Conservation (phyloP, 2,329 filamentous ascomycete species). For the Pseudogymnoascus sp. region DNA sequence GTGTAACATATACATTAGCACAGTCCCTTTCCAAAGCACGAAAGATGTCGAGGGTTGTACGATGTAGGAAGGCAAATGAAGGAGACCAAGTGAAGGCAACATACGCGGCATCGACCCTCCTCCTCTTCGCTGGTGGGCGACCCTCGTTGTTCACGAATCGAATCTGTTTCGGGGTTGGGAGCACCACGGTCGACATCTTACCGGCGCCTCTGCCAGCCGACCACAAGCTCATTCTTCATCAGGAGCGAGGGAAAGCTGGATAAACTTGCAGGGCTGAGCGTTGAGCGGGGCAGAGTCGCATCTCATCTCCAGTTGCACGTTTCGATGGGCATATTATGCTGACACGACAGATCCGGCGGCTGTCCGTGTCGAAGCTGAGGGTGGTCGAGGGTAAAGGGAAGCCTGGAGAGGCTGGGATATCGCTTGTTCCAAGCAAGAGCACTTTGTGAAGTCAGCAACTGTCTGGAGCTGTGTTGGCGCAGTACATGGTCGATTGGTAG, state of each 20-base stretch:
- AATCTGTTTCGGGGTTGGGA: conserved; percentile 47
- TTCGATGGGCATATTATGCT: conserved; percentile 2
- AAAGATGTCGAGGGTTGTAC: conserved; percentile 1
- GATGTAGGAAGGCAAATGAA: conserved; percentile 10
- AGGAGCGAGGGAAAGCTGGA: not conserved
- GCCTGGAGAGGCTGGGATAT: not conserved
- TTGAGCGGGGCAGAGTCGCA: conserved; percentile 6
- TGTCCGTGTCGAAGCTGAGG: not conserved
- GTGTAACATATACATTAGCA: conserved; percentile 10
- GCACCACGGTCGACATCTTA: conserved; percentile 10
- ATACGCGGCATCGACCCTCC: conserved; percentile 71
- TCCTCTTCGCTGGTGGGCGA: conserved; percentile 68
- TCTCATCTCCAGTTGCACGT: conserved; percentile 6
- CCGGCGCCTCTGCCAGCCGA: conserved; percentile 4
- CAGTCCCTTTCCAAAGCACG: not conserved
- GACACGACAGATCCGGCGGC: conserved; percentile 1
- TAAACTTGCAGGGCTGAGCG: not conserved
- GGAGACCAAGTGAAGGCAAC: conserved; percentile 28
- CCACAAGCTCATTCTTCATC: conserved; percentile 10
- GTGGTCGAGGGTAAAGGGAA: not conserved
- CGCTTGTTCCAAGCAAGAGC: not conserved
- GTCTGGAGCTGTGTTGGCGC: conserved; percentile 1
- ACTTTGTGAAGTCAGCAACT: conserved; percentile 2
- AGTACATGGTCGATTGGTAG: not conserved
- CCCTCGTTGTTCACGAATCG: conserved; percentile 78